These are phyloP conservation scores for Ogataea trehaloabstinens DNA, from an alignment of 805 yeast genomes.

Conservation along the genomic window DNA sequence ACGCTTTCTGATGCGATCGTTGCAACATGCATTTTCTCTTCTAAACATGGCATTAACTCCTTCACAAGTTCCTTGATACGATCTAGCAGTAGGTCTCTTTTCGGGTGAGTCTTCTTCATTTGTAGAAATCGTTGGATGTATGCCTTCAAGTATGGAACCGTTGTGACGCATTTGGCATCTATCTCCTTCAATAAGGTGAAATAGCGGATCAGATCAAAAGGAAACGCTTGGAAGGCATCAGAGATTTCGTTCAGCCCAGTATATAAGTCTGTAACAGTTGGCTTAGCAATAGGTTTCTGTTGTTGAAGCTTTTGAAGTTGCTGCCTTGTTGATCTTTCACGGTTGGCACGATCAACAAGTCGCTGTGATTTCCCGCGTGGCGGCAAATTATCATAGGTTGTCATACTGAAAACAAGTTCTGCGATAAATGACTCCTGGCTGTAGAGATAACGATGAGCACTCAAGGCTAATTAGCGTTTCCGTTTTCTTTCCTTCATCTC, in stretches of 20 bases:
- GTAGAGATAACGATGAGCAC: too few relatives aligned
- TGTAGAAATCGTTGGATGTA: slow-evolving; percentile 49
- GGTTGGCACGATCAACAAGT: slow-evolving; percentile 22
- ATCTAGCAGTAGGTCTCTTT: slow-evolving; percentile 36
- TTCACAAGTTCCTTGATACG: slow-evolving; percentile 45
- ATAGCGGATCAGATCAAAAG: slow-evolving; percentile 77
- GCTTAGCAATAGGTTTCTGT: slow-evolving; percentile 20
- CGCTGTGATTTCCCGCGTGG: slow-evolving; percentile 30
- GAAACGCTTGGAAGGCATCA: slow-evolving; percentile 89
- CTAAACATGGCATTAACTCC: slow-evolving; percentile 87
- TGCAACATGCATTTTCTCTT: slow-evolving; percentile 97
- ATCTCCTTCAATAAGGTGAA: slow-evolving; percentile 88
- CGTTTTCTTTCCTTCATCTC: too few relatives aligned
- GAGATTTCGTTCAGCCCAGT: slow-evolving; percentile 91
- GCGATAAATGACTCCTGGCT: too few relatives aligned
- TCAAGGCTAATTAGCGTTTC: too few relatives aligned
- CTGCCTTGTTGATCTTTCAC: slow-evolving; percentile 11
- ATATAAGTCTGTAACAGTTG: slow-evolving; percentile 41
- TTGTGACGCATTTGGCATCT: slow-evolving; percentile 85
- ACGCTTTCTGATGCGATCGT: slow-evolving; percentile 83
- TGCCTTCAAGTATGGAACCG: slow-evolving; percentile 63
- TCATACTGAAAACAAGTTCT: slow-evolving; percentile 16
- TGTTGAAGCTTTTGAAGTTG: slow-evolving; percentile 9
- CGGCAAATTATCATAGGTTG: slow-evolving; percentile 22
- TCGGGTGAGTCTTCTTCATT: slow-evolving; percentile 36